phyloP scores from a whole-genome alignment of 257 asterid genomes.

The Rhazya stricta region DNA sequence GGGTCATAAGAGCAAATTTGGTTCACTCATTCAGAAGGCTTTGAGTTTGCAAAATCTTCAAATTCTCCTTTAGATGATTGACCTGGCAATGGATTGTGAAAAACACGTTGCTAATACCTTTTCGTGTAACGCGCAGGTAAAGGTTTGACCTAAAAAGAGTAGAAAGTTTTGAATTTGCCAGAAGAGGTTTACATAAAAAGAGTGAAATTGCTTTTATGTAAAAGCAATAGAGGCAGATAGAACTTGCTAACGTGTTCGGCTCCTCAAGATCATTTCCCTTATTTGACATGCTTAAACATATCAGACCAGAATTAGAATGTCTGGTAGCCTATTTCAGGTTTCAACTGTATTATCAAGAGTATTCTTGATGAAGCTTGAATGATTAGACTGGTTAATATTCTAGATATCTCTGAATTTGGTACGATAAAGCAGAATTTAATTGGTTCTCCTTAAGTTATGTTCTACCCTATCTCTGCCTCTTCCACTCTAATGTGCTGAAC shows the following conservation, averaged over 20 bases:
- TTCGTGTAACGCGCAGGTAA: not conserved
- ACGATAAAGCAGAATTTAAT: not conserved
- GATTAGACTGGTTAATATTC: not conserved
- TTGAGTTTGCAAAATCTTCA: not conserved
- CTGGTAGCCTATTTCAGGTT: too few relatives aligned
- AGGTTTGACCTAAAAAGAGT: not conserved
- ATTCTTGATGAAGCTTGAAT: too few relatives aligned
- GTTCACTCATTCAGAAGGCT: not conserved
- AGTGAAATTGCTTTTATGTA: not conserved
- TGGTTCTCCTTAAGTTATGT: too few relatives aligned
- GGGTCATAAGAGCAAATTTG: not conserved
- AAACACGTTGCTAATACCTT: not conserved
- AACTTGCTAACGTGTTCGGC: not conserved
- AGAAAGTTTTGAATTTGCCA: not conserved
- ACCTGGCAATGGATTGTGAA: constrained; percentile 7
- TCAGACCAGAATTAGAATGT: too few relatives aligned
- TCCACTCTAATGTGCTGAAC: too few relatives aligned
- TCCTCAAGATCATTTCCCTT: not conserved
- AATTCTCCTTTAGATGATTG: not conserved
- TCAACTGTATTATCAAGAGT: too few relatives aligned
- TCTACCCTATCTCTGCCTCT: too few relatives aligned
- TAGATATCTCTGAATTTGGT: not conserved
- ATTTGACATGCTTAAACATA: not conserved
- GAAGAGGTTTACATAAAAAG: not conserved
- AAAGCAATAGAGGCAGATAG: not conserved